Conservation (phyloP, 1,284 basidiomycete genomes). For the Leccinum fallax region DNA sequence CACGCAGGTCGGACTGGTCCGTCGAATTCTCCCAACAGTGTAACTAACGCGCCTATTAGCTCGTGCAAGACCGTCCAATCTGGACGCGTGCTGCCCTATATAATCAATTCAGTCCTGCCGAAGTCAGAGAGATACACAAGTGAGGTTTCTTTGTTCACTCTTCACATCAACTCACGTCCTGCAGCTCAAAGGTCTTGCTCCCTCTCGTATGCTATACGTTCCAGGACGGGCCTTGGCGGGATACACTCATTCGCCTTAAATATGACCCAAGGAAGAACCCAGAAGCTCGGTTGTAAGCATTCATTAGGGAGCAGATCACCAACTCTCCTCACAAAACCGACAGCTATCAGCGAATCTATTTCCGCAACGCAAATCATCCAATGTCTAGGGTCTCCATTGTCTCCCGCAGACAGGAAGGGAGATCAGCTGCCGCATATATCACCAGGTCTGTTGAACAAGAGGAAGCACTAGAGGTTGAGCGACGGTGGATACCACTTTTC, state of each 20-base stretch:
- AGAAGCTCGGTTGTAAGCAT: slow-evolving; percentile 69
- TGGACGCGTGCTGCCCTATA: slow-evolving; percentile 88
- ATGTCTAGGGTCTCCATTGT: slow-evolving; percentile 72
- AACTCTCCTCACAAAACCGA: slow-evolving; percentile 3
- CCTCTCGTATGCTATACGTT: slow-evolving; percentile 84
- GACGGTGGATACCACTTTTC: slow-evolving; percentile 35
- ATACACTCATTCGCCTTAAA: slow-evolving; percentile 83
- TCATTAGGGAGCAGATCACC: neutral
- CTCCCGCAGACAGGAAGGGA: slow-evolving; percentile 62
- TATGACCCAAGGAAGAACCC: slow-evolving; percentile 86
- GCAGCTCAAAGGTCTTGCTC: slow-evolving; percentile 71
- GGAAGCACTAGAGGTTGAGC: slow-evolving; percentile 43
- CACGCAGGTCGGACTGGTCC: slow-evolving; percentile 48
- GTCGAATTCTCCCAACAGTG: neutral
- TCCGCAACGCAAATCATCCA: slow-evolving; percentile 80
- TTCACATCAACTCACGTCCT: slow-evolving; percentile 3
- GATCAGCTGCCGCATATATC: slow-evolving; percentile 37
- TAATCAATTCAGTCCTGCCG: slow-evolving; percentile 76
- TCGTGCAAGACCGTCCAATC: slow-evolving; percentile 75
- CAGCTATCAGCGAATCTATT: slow-evolving; percentile 85
- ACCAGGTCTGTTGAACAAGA: slow-evolving; percentile 44
- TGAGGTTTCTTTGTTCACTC: slow-evolving; percentile 35
- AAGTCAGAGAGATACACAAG: slow-evolving; percentile 75
- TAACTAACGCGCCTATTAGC: slow-evolving; percentile 39
- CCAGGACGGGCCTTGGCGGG: slow-evolving; percentile 92